Evolutionary conservation across 345 rosid species (phyloP), one percentile per base, ranked within the genome.

Genomic region (Lepidium sativum): DNA sequence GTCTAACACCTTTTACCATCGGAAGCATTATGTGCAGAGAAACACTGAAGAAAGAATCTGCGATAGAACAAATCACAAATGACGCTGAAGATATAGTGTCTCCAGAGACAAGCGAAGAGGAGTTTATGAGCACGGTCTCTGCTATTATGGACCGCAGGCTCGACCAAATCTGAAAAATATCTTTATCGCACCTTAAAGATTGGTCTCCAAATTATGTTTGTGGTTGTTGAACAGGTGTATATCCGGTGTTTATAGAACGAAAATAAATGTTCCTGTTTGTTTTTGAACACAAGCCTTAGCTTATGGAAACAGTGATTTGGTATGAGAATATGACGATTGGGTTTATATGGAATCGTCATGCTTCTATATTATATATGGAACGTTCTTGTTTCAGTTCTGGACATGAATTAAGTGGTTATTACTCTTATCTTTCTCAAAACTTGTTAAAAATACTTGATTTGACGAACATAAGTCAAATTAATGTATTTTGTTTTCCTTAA

Each of bases 1-100:
- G 89, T 52, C 82, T 88, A 21, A 77, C 89, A 63, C 87, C 96
- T 59, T 88, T 72, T 47, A 25, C 80, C 50, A 84, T 88, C 0
- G 97, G 96, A 76, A 80, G 82, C 74, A 76, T 86, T 37, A 88
- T 87, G 96, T 86, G 96, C 69, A 76, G 96, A 74, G 83, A 81
- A 61, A 84, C 84, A 10, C 41, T 88, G 41, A 60, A 72, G 10
- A 66, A 80, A 52, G 81, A 82, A 58, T 88, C 97, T 21, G 72
- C 71, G 48, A 83, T 91, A 9, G 97, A 91, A 76, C 77, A 54
- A 80, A 87, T 90, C 32, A 68, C 81, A 35, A 60, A 32, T 9
- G 91, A 84, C 40, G 94, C 97, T 20, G 80, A 83, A 49, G 81
- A 81, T 50, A 55, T 77, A 18, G 40, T 71, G 70, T 77, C 82